These are phyloP conservation scores for Camelina sativa DNA, from an alignment of 345 rosid genomes.

Conservation along the genomic window DNA sequence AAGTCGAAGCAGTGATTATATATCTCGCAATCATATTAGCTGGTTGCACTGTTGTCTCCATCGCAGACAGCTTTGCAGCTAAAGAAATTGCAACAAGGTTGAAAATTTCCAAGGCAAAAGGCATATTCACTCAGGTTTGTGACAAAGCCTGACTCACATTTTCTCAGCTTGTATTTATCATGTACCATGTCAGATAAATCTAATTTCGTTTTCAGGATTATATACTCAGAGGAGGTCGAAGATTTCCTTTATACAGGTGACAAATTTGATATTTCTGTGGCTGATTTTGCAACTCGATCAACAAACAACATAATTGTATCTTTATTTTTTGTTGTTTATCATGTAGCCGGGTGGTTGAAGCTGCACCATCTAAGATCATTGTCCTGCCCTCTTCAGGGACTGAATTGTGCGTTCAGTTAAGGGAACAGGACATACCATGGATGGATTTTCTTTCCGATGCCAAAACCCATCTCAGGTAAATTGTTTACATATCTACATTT, in stretches of 20 bases:
- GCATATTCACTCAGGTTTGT: conserved; percentile 89
- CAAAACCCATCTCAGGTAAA: conserved; percentile 51
- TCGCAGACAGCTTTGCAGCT: conserved; percentile 94
- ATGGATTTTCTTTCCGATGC: conserved; percentile 58
- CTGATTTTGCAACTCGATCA: conserved; percentile 1
- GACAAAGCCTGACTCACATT: conserved; percentile 17
- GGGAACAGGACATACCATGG: conserved; percentile 79
- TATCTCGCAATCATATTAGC: conserved; percentile 81
- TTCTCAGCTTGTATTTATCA: neutral
- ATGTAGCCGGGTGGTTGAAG: conserved; percentile 83
- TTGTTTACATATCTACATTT: conserved; percentile 15
- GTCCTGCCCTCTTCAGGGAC: conserved; percentile 71
- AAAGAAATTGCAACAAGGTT: conserved; percentile 83
- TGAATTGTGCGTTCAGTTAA: conserved; percentile 53
- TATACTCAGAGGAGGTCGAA: conserved; percentile 77
- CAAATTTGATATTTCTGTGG: neutral
- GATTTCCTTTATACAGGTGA: conserved; percentile 87
- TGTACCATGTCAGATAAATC: conserved; percentile 10
- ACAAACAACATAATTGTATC: neutral
- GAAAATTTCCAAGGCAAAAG: conserved; percentile 76
- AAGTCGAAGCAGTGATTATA: conserved; percentile 77
- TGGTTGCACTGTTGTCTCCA: conserved; percentile 84
- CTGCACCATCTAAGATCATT: conserved; percentile 67
- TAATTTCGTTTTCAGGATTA: conserved; percentile 63
- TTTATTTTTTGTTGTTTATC: neutral